Base-by-base conservation (phyloP, 140 eudicot genomes). In the Stevia rebaudiana region DNA sequence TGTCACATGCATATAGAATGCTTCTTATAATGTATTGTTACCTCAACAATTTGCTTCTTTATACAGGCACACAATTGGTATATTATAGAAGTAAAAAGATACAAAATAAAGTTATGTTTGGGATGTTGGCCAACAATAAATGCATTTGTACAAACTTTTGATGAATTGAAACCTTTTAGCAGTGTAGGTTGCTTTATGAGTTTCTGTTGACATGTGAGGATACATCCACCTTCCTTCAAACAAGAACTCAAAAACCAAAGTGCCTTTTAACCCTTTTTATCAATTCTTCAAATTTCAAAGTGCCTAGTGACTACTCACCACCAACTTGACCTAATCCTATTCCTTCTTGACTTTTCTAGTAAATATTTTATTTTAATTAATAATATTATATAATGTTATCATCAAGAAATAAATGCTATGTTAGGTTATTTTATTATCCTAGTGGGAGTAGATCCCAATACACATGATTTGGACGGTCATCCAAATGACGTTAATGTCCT, bases 371-470 rank as follows among this genome's bases (percentile, higher is more conserved):
- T 39, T 49, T 67, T 24, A 35, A 44, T 55, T 43, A 47, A 31
- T 35, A 1, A 36, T 3, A 36, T 18, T 71, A 56, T 56, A 56
- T 31, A 60, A 72, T 71, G 62, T 41, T 75, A 60, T 51, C 67
- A 80, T 76, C 76, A 76, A 55, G 73, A 57, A 70, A 59, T 52
- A 11, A 40, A 52, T 53, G 48, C 37, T 39, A 25, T 41, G 36
- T 13, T 53, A 46, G 44, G 28, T 67, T 70, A 70, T 47, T 65
- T 47, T 61, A 75, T 60, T 41, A 35, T 65, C 10, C 11, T 50
- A 59, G 63, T 79, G 74, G 68, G 56, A 55, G 55, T 75, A 50
- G 65, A 75, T 68, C 75, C 75, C 78, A 21, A 79, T 75, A 31
- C 77, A 75, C 74, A 48, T 61, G 78, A 70, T 67, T 65, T 70